phyloP scores from a whole-genome alignment of 805 yeast species.

The Cyberlindnera maclurae region DNA sequence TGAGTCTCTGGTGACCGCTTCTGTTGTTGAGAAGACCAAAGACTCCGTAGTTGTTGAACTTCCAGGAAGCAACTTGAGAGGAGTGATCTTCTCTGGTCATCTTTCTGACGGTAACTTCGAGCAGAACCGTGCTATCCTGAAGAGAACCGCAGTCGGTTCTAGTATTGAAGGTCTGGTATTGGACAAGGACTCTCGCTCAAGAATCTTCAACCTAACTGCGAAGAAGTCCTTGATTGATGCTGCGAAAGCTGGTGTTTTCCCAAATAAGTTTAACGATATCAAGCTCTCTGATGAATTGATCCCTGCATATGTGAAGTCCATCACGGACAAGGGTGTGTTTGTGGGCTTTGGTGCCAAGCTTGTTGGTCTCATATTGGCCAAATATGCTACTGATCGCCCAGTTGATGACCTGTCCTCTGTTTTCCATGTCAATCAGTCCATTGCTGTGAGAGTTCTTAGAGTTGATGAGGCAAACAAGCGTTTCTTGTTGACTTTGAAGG shows the following conservation, averaged over 20 bases:
- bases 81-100: conserved; percentile 69
- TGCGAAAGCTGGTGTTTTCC: conserved; percentile 47
- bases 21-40: conserved; percentile 67
- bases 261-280: conserved; percentile 54
- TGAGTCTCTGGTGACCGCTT: conserved; percentile 49
- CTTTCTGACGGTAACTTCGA: conserved; percentile 70
- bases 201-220: conserved; percentile 54
- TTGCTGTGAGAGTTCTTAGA: conserved; percentile 57
- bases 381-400: conserved; percentile 52
- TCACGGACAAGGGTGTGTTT: conserved; percentile 76
- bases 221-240: conserved; percentile 64
- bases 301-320: conserved; percentile 72
- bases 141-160: conserved; percentile 58
- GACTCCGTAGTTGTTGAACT: conserved; percentile 65
- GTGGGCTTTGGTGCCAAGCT: conserved; percentile 74
- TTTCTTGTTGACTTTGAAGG: conserved; percentile 58
- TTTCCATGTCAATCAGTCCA: conserved; percentile 63
- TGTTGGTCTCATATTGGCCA: conserved; percentile 77
- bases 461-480: conserved; percentile 64
- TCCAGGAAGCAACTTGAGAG: conserved; percentile 42
- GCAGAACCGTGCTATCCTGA: conserved; percentile 59
- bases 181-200: conserved; percentile 55
- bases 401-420: conserved; percentile 45
- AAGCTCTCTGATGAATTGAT: conserved; percentile 38
- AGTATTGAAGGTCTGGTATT: conserved; percentile 53